A percentile compares a stretch with the other conserved stretches of the same genome.
phyloP scores from a whole-genome alignment of 106 monocot species.

The Allium sativum region DNA sequence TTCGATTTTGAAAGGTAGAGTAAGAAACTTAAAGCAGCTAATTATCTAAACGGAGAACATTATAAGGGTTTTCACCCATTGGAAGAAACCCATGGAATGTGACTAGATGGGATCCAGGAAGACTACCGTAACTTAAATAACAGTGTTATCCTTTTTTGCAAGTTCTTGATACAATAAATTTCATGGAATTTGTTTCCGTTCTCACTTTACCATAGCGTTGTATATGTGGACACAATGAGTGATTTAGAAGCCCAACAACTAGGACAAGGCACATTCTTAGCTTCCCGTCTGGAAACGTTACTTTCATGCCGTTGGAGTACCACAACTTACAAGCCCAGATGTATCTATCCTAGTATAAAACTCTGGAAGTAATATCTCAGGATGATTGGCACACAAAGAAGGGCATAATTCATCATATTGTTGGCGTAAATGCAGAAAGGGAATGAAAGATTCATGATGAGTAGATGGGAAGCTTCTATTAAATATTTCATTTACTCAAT shows the following conservation, averaged over 20 bases:
- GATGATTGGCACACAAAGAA: constrained; percentile 31
- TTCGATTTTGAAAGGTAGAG: too few species aligned
- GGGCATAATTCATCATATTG: constrained; percentile 78
- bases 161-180: constrained; percentile 63
- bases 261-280: constrained; percentile 84
- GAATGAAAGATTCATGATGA: constrained; percentile 4
- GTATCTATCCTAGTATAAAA: too few species aligned
- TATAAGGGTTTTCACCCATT: constrained; percentile 70
- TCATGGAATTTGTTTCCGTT: constrained; percentile 53
- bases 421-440: constrained; percentile 67
- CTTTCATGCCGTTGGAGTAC: constrained; percentile 96
- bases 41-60: constrained; percentile 86
- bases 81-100: constrained; percentile 94
- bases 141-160: constrained; percentile 87
- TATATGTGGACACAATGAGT: constrained; percentile 80
- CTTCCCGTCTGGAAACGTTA: constrained; percentile 76
- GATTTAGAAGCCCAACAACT: constrained; percentile 90
- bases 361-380: too few species aligned
- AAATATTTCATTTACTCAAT: too few species aligned
- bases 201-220: constrained; percentile 78
- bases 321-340: constrained; percentile 28
- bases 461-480: not conserved
- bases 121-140: constrained; percentile 82
- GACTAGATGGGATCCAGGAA: constrained; percentile 74
- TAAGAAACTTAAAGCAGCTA: too few species aligned